phyloP scores from a whole-genome alignment of 1,139 yeast genomes.

The Diutina neorugosa region DNA sequence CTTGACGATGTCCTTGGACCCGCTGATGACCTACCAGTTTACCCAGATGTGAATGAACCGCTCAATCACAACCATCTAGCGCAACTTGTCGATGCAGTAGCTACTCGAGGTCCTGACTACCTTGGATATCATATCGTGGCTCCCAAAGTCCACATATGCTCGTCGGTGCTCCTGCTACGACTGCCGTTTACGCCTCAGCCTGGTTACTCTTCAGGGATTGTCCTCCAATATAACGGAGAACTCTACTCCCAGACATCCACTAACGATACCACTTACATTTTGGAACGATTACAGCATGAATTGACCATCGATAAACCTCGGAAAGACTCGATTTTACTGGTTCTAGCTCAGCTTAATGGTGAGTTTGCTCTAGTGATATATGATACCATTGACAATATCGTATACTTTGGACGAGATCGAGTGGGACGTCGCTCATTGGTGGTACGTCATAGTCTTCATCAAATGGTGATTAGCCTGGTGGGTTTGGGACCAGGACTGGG shows the following conservation, averaged over 20 bases:
- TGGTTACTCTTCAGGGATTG: constrained; percentile 12
- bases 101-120: not conserved
- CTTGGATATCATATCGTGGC: not conserved
- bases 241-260: constrained; percentile 43
- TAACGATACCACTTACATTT: constrained; percentile 25
- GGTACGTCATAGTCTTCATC: constrained; percentile 17
- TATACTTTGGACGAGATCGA: constrained; percentile 76
- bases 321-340: constrained; percentile 7
- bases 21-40: not conserved
- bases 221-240: constrained; percentile 80
- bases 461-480: constrained; percentile 36
- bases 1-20: not conserved
- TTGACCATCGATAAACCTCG: not conserved
- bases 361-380: constrained; percentile 64
- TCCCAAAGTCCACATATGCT: constrained; percentile 25
- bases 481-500: constrained; percentile 12
- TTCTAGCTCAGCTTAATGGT: constrained; percentile 30
- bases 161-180: constrained; percentile 71
- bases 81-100: not conserved
- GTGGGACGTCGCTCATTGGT: constrained; percentile 74
- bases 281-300: constrained; percentile 11
- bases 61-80: not conserved
- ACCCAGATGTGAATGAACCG: not conserved
- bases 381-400: constrained; percentile 20
- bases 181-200: constrained; percentile 76